These are phyloP conservation scores for Amanita phalloides DNA, from an alignment of 768 basidiomycete species.

Conservation along the genomic window DNA sequence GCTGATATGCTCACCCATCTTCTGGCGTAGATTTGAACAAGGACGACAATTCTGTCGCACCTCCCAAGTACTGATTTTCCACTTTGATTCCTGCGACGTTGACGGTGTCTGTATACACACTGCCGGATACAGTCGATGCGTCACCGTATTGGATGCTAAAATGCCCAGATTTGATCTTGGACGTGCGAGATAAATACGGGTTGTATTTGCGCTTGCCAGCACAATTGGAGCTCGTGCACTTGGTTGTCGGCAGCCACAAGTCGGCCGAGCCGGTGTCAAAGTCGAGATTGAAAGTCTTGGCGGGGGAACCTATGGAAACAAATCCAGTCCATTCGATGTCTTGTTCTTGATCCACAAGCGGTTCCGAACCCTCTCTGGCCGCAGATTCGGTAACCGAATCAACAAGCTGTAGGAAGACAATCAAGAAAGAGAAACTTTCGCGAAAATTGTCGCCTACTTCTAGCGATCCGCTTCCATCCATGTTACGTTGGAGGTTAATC, in stretches of 20 bases:
- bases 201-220: background rate
- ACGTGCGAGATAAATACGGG: background rate
- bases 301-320: slow-evolving; percentile 34
- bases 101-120: background rate
- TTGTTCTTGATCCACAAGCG: background rate
- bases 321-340: background rate
- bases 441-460: slow-evolving; percentile 11
- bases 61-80: background rate
- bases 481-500: slow-evolving; percentile 12
- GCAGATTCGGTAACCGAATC: too few species aligned
- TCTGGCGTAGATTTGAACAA: background rate
- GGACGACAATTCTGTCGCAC: background rate
- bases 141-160: background rate
- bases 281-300: slow-evolving; percentile 33
- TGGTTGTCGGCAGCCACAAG: slow-evolving; percentile 30
- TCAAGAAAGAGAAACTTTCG: background rate
- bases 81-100: background rate
- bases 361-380: background rate
- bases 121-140: background rate
- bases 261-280: slow-evolving; percentile 44
- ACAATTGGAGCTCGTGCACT: slow-evolving; percentile 9
- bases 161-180: background rate
- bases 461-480: background rate
- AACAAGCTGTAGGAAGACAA: too few species aligned
- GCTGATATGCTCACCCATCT: background rate